Conservation (phyloP, 2,329 filamentous ascomycete genomes). For the Fusarium sp. region DNA sequence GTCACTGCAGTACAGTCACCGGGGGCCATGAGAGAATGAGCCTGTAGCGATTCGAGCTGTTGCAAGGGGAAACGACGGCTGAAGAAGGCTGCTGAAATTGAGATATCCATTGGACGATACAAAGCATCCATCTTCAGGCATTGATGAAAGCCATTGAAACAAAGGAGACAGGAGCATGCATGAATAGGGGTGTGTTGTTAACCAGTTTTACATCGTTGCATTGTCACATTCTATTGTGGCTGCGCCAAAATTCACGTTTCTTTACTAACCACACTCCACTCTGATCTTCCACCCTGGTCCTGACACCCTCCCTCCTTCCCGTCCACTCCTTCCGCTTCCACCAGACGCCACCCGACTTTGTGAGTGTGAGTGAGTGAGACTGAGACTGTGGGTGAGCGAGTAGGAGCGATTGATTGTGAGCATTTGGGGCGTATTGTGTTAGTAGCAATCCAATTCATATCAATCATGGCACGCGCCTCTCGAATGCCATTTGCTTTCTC, state of each 20-base stretch:
- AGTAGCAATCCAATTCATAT: conserved; percentile 33
- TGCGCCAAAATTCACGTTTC: conserved; percentile 32
- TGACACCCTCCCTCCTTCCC: conserved; percentile 29
- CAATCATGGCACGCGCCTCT: conserved; percentile 28
- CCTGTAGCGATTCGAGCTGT: conserved; percentile 32
- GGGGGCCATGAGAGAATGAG: conserved; percentile 22
- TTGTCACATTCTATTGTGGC: conserved; percentile 32
- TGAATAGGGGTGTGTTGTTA: conserved; percentile 11
- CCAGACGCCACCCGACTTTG: conserved; percentile 24
- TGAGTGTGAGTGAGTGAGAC: conserved; percentile 7
- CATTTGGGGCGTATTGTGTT: conserved; percentile 8
- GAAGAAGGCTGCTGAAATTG: conserved; percentile 10
- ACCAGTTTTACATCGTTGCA: conserved; percentile 15
- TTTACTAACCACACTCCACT: conserved; percentile 14
- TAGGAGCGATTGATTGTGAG: conserved; percentile 18
- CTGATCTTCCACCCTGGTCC: conserved; percentile 2
- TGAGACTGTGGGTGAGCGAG: conserved; percentile 5
- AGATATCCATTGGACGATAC: conserved; percentile 21
- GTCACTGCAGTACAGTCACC: background rate
- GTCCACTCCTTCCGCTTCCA: conserved; percentile 28
- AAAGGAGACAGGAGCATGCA: conserved; percentile 4
- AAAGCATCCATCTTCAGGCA: conserved; percentile 19
- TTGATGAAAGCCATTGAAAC: conserved; percentile 11
- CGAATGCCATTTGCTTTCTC: conserved; percentile 1
- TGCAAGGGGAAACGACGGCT: conserved; percentile 41